Base-by-base conservation (phyloP, 2,329 filamentous ascomycete genomes). In the Hirsutella minnesotensis region DNA sequence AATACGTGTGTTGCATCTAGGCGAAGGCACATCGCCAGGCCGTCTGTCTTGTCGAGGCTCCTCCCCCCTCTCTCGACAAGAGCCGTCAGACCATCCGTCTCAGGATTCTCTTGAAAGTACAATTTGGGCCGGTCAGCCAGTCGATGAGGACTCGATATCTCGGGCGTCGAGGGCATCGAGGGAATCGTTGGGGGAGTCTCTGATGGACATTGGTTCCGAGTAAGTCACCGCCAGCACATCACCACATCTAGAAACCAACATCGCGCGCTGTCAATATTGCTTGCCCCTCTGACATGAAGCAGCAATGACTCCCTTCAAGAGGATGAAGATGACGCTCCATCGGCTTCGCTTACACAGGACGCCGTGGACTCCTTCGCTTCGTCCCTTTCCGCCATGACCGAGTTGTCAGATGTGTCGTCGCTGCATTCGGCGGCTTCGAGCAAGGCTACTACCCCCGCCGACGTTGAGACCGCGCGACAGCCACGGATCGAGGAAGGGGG, bases 371-470 rank as follows among this genome's bases (percentile, higher is more conserved):
- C 71, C 30, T 63, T 73, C 47, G 63, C 65, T 38, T 79, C 75
- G 13, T 75, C 74, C n/a, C 61, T 70, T 18, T 73, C 72, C 16
- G 63, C 60, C 44, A 49, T 70, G 27, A 73, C 74, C 47, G 75
- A 79, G 44, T 60, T 67, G 21, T 79, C 75, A 41, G 74, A 78
- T 38, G 56, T 72, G 21, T 73, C 73, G 39, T 78, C 75, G 20
- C 60, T 65, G 16, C 66, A 67, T n/a, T 72, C 73, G 8, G 70
- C 69, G 4, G 56, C 65, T 33, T 79, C 76, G 49, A 82, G 78
- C 60, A 79, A 81, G 60, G 75, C 75, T 46, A 81, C 77, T 39
- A 81, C 77, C 36, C 77, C 76, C 38, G 60, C 72, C 45, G 74
- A 77, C 40, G 49, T 53, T 16, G 63, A 63, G 20, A 51, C 47